Base-by-base conservation (phyloP, 768 basidiomycete genomes). In the Chalciporus sphaerocephalus region DNA sequence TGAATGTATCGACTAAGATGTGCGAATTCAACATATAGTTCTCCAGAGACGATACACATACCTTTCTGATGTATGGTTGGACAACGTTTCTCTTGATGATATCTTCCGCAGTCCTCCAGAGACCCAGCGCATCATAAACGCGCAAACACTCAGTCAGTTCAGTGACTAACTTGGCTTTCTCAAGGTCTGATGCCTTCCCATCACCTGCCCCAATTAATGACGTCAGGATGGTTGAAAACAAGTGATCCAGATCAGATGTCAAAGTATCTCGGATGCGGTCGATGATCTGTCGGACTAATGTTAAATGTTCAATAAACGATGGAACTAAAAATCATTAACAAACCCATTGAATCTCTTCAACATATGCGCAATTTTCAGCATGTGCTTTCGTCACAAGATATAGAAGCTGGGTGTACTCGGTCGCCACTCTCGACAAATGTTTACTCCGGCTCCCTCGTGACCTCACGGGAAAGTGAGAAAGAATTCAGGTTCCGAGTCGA, bases 31-130 rank as follows among this genome's bases (percentile, higher is more conserved):
- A 33, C n/a, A 38, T 18, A 23, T n/a, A 23, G 30, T 34, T 40
- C 38, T 20, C 10, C 9, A 13, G 11, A 20, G 24, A 27, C 39
- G 18, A 21, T 15, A n/a, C 62, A 51, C 62, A 30, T 42, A 86
- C 92, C 74, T 87, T 87, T 56, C 79, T 82, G 8, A 92, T 74
- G 56, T 93, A 94, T 12, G 74, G 75, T 2, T 80, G 79, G 27
- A 92, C 76, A 28, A 96, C 70, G 35, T 85, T 80, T 41, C 70
- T 71, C 44, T 85, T 74, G 40, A 97, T 68, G 15, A 96, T 82
- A 48, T 92, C 88, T 67, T 95, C 94, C 2, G 93, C 95, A 51
- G 89, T 83, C 55, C 80, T 70, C 88, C 90, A 92, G 7, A 92
- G 77, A 11, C 82, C 78, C 40, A 99, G 69, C 6, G 76, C 64